Base-by-base conservation (phyloP, 441 rosid genomes). In the Francoa sonchifolia region DNA sequence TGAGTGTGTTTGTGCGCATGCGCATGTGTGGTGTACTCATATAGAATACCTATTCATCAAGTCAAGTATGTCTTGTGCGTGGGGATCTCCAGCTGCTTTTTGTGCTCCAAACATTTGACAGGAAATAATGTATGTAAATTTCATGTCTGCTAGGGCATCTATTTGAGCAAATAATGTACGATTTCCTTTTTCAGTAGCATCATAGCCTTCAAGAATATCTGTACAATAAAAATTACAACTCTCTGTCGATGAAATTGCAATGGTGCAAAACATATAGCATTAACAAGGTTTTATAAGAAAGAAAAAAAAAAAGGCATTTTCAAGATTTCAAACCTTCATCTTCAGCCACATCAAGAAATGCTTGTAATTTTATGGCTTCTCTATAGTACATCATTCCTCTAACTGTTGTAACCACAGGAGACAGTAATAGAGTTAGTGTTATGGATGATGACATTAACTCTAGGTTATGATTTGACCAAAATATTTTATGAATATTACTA, bases 311-410 rank as follows among this genome's bases (percentile, higher is more conserved):
- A 16, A n/a, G 7, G 12, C 15, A 17, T 17, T 28, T 11, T 42
- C 2, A n/a, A n/a, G n/a, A n/a, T n/a, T n/a, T n/a, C n/a, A n/a
- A 33, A 86, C 99, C 99, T 70, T 73, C 76, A 44, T 73, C 75
- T 54, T 64, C 79, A 48, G 94, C 84, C 82, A 72, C 58, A 52
- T 90, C 96, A 54, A 90, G 80, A 52, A 83, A 87, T 46, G 96
- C 87, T 59, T 90, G 94, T 60, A 86, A 49, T 69, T 73, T 75
- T 55, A 90, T 56, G 48, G 99, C 90, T 59, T 90, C 95, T 63
- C 88, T 74, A 43, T 77, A 82, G 65, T 90, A 90, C 96, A 90
- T 90, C 79, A 90, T 90, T 49, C 99, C 99, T 66, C 96, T 79
- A 47, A 90, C 99, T 85, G 65, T 51, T 39, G 67, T 19, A 62